These are phyloP conservation scores for Fusarium compactum DNA, from an alignment of 2,329 filamentous ascomycete species.

Conservation along the genomic window DNA sequence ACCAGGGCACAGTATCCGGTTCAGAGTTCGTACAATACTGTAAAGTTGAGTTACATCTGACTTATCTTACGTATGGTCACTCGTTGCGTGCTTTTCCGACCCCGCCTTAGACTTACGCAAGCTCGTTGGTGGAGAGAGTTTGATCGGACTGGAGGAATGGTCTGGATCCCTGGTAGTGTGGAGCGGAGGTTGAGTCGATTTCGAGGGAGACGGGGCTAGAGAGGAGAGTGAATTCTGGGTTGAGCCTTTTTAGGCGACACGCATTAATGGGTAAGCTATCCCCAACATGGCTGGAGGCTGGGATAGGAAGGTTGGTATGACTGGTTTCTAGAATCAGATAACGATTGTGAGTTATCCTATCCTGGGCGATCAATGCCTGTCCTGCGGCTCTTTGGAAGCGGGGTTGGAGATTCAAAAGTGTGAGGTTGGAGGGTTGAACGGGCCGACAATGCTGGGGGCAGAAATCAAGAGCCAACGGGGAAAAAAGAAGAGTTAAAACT, in stretches of 20 bases:
- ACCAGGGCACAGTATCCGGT: constrained; percentile 20
- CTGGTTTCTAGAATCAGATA: constrained; percentile 34
- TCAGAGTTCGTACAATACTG: constrained; percentile 1
- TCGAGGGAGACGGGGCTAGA: constrained; percentile 4
- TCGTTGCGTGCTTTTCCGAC: constrained; percentile 7
- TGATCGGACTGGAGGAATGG: constrained; percentile 36
- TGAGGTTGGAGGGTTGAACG: constrained; percentile 36
- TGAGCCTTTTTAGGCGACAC: constrained; percentile 34
- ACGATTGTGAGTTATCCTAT: not conserved
- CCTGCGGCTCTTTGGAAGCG: constrained; percentile 35
- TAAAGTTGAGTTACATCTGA: not conserved
- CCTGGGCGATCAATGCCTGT: constrained; percentile 27
- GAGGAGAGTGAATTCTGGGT: not conserved
- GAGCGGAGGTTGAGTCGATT: constrained; percentile 15
- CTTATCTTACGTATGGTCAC: constrained; percentile 5
- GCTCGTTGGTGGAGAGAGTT: constrained; percentile 33
- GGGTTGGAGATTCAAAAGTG: constrained; percentile 8
- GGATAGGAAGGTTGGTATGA: constrained; percentile 18
- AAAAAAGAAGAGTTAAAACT: constrained; percentile 9
- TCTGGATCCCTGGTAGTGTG: constrained; percentile 41
- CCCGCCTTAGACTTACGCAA: constrained; percentile 39
- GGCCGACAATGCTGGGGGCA: constrained; percentile 23
- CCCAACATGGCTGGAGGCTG: constrained; percentile 40
- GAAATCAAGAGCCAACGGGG: constrained; percentile 13
- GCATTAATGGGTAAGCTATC: constrained; percentile 24